Evolutionary conservation across 805 yeast species (phyloP).

Genomic region (Kodamaea hsintzibuensis): DNA sequence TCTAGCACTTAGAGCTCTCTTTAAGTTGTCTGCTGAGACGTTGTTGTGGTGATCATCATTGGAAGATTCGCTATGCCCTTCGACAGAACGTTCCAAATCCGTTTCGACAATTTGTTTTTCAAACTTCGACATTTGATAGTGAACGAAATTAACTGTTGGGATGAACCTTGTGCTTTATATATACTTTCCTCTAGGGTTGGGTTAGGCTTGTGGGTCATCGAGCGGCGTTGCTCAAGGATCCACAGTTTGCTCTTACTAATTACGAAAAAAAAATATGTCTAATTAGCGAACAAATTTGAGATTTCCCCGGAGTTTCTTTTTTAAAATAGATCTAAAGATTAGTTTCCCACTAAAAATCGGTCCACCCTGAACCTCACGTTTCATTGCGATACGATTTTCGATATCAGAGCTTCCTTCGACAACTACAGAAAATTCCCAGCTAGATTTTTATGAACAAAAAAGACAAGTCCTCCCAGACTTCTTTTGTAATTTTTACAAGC

Average conservation of each 20-base stretch:
- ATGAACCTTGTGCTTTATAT: too few relatives aligned
- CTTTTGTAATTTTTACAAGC: constrained; percentile 32
- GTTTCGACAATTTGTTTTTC: background rate
- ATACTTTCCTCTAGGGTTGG: too few relatives aligned
- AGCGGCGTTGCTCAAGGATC: background rate
- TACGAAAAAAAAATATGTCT: too few relatives aligned
- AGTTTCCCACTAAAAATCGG: too few relatives aligned
- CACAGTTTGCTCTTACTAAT: background rate
- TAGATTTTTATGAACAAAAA: constrained; percentile 39
- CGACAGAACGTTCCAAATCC: constrained; percentile 12
- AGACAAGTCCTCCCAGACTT: constrained; percentile 37
- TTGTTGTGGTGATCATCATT: background rate
- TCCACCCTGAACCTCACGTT: too few relatives aligned
- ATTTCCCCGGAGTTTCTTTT: too few relatives aligned
- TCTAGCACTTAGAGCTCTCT: constrained; percentile 15
- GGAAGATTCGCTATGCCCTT: background rate
- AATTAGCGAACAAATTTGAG: too few relatives aligned
- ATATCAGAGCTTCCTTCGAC: too few relatives aligned
- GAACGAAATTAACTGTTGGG: too few relatives aligned
- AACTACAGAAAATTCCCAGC: constrained; percentile 34
- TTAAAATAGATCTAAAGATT: too few relatives aligned
- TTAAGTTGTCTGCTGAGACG: constrained; percentile 8
- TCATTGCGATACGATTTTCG: too few relatives aligned
- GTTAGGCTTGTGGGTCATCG: too few relatives aligned
- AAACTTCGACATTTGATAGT: background rate